Conservation (phyloP, 2,329 filamentous ascomycete genomes). For the Aspergillus aculeatinus region DNA sequence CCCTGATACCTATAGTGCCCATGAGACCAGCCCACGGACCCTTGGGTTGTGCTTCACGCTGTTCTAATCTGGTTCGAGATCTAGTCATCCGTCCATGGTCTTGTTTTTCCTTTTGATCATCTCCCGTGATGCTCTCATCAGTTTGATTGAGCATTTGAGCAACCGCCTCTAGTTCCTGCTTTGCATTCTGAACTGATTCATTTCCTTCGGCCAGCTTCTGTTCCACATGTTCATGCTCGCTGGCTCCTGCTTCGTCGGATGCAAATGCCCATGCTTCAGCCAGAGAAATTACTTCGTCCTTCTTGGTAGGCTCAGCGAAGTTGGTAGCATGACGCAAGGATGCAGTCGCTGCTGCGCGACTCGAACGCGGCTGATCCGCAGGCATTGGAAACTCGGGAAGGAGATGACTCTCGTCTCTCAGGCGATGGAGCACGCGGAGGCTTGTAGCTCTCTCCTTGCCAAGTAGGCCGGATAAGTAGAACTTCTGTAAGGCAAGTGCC, state of each 20-base stretch:
- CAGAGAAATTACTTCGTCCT: constrained; percentile 33
- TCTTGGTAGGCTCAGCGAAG: constrained; percentile 18
- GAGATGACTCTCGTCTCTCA: constrained; percentile 45
- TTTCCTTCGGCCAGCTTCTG: constrained; percentile 32
- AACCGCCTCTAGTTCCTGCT: constrained; percentile 31
- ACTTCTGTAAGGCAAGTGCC: constrained; percentile 38
- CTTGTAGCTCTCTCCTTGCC: constrained; percentile 39
- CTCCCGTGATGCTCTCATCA: constrained; percentile 24
- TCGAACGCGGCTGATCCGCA: constrained; percentile 38
- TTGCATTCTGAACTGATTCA: constrained; percentile 32
- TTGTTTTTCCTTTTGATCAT: constrained; percentile 15
- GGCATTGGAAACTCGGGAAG: constrained; percentile 44
- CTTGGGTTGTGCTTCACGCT: constrained; percentile 26
- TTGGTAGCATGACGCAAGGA: constrained; percentile 21
- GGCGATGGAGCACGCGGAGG: constrained; percentile 37
- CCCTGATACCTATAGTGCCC: constrained; percentile 33
- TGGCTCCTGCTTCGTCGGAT: constrained; percentile 32
- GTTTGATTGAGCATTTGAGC: constrained; percentile 38
- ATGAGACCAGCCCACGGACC: constrained; percentile 41
- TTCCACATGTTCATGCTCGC: constrained; percentile 35
- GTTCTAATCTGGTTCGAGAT: constrained; percentile 16
- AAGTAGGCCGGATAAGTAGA: constrained; percentile 38
- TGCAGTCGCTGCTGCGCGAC: constrained; percentile 31
- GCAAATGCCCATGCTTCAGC: constrained; percentile 45
- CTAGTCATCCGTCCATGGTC: constrained; percentile 20